Evolutionary conservation across 73 alveolate genomes (phyloP), one percentile per base, ranked within the genome.

Genomic region (Symbiodinium natans): DNA sequence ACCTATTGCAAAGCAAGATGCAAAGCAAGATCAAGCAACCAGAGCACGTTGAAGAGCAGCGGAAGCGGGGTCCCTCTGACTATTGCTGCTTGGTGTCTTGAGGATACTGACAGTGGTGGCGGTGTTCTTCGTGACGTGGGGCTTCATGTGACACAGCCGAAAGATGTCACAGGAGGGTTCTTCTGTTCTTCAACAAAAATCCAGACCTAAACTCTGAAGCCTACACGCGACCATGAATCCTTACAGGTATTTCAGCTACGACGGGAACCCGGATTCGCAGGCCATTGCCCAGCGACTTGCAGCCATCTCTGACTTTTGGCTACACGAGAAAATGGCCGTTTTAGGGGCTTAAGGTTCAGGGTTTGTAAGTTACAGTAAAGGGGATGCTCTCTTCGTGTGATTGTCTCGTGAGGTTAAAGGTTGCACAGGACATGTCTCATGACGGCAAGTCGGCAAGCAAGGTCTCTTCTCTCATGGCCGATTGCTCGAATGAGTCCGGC

Each of bases 251-350:
- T 3, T 71, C 56, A 90, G 39, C 15, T 71, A 71, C 54, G 97
- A 90, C n/a, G 97, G 97, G 41, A 13, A 48, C 10, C 59, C 71
- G 33, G 77, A 41, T 41, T 39, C 80, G 21, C 73, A 84, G 21
- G 87, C 38, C 36, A 90, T 90, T 39, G 87, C 97, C 48, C 97
- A 90, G 52, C 87, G 97, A 17, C 39, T 90, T 29, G 97, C 97
- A 11, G 97, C 97, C 34, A 90, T 90, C 77, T 31, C 97, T 11
- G 97, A 23, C 42, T 5, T 3, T 29, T 73, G 84, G 13, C 42
- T 13, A 29, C 77, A 25, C 17, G 59, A 13, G 59, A 13, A n/a
- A n/a, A n/a, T n/a, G n/a, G n/a, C n/a, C n/a, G n/a, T n/a, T n/a
- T 46, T 46, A 9, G 59, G 59, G 59, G 59, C 13, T 46, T 46